phyloP scores from a whole-genome alignment of 306 rosid species.

The Biancaea sappan region DNA sequence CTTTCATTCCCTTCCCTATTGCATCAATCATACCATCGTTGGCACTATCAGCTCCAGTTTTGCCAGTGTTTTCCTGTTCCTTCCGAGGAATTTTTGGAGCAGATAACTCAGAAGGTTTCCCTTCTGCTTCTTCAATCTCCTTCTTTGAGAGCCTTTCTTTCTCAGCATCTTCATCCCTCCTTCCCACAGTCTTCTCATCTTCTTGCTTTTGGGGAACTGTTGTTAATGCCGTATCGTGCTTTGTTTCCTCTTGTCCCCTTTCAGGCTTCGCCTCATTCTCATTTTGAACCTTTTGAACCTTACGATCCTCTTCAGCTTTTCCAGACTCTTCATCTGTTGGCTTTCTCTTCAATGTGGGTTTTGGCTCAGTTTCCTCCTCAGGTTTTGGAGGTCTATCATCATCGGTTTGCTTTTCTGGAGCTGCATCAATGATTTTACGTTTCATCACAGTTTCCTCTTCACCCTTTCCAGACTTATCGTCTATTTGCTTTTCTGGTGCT shows the following conservation, averaged over 20 bases:
- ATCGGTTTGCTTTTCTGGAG: neutral
- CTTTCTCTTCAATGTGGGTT: neutral
- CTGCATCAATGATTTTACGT: neutral
- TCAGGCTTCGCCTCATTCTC: constrained; percentile 27
- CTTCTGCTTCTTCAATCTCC: constrained; percentile 17
- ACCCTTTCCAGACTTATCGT: neutral
- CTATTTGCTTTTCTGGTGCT: neutral
- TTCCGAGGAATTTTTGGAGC: constrained; percentile 15
- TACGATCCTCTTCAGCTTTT: constrained; percentile 11
- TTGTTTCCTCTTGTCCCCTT: constrained; percentile 16
- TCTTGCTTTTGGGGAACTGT: neutral
- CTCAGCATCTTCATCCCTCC: neutral
- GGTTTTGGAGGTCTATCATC: neutral
- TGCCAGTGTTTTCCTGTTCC: constrained; percentile 25
- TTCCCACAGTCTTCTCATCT: constrained; percentile 23
- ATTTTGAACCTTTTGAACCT: constrained; percentile 24
- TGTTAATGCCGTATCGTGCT: constrained; percentile 3
- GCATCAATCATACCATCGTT: constrained; percentile 6
- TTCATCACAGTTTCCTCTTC: constrained; percentile 35
- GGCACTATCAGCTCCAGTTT: neutral
- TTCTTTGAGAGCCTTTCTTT: constrained; percentile 19
- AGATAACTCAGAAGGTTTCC: constrained; percentile 33
- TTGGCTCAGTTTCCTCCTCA: constrained; percentile 30
- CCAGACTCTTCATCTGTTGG: constrained; percentile 26
- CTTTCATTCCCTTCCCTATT: constrained; percentile 30